Evolutionary conservation across 495 filamentous ascomycete species (phyloP), one percentile per base, ranked within the genome.

Genomic region (Xylaria castorea): DNA sequence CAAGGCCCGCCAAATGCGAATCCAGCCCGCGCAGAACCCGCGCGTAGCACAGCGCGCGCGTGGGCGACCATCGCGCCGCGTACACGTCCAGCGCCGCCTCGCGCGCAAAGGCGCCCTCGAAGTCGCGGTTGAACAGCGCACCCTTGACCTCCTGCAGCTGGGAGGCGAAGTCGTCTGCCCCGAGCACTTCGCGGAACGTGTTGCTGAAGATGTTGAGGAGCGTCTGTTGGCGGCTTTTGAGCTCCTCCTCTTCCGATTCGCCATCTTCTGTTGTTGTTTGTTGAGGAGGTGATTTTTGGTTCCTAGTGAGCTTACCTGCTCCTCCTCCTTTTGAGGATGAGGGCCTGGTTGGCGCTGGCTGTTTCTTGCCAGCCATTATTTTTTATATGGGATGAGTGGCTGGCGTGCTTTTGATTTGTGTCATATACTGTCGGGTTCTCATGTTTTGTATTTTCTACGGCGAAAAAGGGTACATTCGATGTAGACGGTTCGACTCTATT

Each of bases 81-180:
- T 99, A 99, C 6, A 92, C 94, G 51, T 90, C 85, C 25, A 97
- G 84, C 50, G 90, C 83, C 57, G 90, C 89, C 48, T 89, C 83
- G 40, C 80, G 79, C 0, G 90, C 92, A 80, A 99, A 99, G 0
- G 95, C 95, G 7, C 83, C 82, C 38, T 86, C 83, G 80, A 97
- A 98, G 77, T 98, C 92, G 27, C 96, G 87, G 74, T 93, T 90
- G 78, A 91, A 98, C 1, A 98, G 85, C 70, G 94, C 92, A 7
- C 87, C 81, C 78, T 98, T 99, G 32, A 98, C 87, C 25, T 88
- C 86, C 78, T 98, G 96, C 8, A 98, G 84, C 2, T 88, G 81
- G 22, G 84, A 55, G 14, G 70, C 53, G 74, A 87, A 83, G 62
- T 70, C 75, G 18, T 76, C 46, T 14, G 77, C 80, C 18, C 80